phyloP scores from a whole-genome alignment of 345 rosid genomes.

The Toxicodendron radicans region DNA sequence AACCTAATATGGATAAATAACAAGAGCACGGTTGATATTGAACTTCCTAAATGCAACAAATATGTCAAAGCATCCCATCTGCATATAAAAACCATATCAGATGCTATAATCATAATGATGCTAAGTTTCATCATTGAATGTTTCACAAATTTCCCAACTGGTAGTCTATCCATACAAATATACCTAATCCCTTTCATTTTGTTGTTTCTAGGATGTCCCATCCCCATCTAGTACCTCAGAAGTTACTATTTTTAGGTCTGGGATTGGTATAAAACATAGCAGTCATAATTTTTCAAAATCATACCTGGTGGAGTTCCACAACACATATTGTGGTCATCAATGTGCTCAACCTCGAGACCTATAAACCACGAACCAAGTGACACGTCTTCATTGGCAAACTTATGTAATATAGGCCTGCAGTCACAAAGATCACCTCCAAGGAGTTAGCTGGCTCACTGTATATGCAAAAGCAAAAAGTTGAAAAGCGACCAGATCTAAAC shows the following conservation, averaged over 20 bases:
- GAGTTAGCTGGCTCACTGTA: neutral
- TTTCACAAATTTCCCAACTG: neutral
- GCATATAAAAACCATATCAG: neutral
- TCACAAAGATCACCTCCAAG: constrained; percentile 19
- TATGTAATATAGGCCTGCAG: constrained; percentile 85
- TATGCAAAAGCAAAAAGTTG: neutral
- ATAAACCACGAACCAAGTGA: constrained; percentile 95
- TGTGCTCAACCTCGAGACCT: constrained; percentile 96
- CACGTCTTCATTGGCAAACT: constrained; percentile 95
- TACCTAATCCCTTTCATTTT: neutral
- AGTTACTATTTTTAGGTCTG: neutral
- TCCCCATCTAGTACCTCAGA: neutral
- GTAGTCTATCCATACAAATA: neutral
- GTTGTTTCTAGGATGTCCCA: neutral
- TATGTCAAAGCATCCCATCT: neutral
- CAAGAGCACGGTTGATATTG: neutral
- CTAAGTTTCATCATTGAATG: neutral
- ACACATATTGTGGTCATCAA: constrained; percentile 84
- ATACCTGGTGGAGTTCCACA: constrained; percentile 98
- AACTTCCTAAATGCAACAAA: neutral
- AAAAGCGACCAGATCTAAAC: constrained; percentile 2
- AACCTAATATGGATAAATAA: neutral
- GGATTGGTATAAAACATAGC: neutral
- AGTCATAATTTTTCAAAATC: constrained; percentile 8
- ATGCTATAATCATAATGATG: neutral